Base-by-base conservation (phyloP, 805 yeast genomes). In the Suhomyces vadensis region DNA sequence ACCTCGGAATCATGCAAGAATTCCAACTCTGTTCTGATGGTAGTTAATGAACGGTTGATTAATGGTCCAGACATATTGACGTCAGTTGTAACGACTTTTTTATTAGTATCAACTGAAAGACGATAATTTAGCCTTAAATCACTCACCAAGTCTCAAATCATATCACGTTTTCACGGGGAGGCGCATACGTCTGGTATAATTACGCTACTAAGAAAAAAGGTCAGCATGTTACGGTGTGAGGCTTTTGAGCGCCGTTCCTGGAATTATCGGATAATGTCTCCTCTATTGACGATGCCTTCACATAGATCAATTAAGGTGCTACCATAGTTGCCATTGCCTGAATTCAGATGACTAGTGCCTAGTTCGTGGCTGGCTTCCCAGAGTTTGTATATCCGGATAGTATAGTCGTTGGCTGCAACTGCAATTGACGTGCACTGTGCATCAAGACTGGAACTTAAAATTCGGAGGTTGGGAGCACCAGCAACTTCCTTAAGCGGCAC, bases 41-140 rank as follows among this genome's bases (percentile, higher is more conserved):
- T 84, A 1, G 90, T 79, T 49, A 89, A 69, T 3, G 96, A 86
- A 54, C 96, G 81, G 69, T 87, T 87, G 49, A 87, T 79, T 39
- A 78, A 69, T 1, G 92, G 83, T 13, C 81, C 65, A 9, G 75
- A 68, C 76, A 66, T 71, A n/a, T 11, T 49, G 27, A 20, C n/a
- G n/a, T n/a, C n/a, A n/a, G n/a, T n/a, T n/a, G n/a, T n/a, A n/a
- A n/a, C n/a, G n/a, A n/a, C n/a, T n/a, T n/a, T n/a, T n/a, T n/a
- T n/a, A n/a, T n/a, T n/a, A n/a, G n/a, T n/a, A n/a, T n/a, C n/a
- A n/a, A n/a, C 11, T 25, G 5, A 7, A 14, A 14, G 14, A 10
- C 9, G 19, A 29, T 16, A 29, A 20, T 11, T 29, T 14, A 20
- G 20, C 14, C 16, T 16, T 29, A 29, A 29, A 29, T 29, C n/a